These are phyloP conservation scores for Durotheca rogersii DNA, from an alignment of 495 filamentous ascomycete species.

Conservation along the genomic window DNA sequence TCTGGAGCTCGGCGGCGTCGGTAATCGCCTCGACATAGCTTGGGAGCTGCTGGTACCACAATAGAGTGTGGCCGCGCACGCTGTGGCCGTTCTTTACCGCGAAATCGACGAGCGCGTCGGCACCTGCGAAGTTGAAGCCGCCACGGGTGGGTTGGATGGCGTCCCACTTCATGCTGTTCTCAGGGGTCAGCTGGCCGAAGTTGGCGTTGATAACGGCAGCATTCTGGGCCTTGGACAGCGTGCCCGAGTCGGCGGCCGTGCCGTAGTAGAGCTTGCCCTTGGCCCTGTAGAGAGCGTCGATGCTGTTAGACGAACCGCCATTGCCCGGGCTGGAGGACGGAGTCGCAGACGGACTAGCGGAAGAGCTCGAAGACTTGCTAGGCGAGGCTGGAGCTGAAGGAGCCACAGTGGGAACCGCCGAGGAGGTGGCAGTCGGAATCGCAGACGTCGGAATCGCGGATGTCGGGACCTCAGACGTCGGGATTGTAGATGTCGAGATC, in stretches of 20 bases:
- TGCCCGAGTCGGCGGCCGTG: constrained; percentile 51
- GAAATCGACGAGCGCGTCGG: constrained; percentile 52
- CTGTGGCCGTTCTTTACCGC: constrained; percentile 48
- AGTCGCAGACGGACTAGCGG: constrained; percentile 6
- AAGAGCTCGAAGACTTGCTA: not conserved
- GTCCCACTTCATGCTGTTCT: constrained; percentile 58
- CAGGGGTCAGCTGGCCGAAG: constrained; percentile 56
- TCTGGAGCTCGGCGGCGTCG: constrained; percentile 46
- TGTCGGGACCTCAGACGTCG: constrained; percentile 2
- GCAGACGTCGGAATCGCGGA: too few relatives aligned
- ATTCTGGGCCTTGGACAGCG: constrained; percentile 48
- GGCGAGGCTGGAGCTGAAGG: not conserved
- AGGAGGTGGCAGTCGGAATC: constrained; percentile 7
- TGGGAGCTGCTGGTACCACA: constrained; percentile 58
- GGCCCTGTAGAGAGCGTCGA: constrained; percentile 46
- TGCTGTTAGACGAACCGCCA: constrained; percentile 15
- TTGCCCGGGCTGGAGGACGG: constrained; percentile 1
- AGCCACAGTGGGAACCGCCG: not conserved
- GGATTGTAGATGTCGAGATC: not conserved
- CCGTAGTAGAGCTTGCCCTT: constrained; percentile 63
- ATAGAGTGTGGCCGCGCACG: constrained; percentile 54
- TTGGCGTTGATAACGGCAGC: constrained; percentile 52
- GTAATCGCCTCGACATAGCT: constrained; percentile 48
- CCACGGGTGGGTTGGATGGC: constrained; percentile 51
- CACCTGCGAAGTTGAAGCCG: constrained; percentile 43